Base-by-base conservation (phyloP, 2,329 filamentous ascomycete genomes). In the Eutypa lata region DNA sequence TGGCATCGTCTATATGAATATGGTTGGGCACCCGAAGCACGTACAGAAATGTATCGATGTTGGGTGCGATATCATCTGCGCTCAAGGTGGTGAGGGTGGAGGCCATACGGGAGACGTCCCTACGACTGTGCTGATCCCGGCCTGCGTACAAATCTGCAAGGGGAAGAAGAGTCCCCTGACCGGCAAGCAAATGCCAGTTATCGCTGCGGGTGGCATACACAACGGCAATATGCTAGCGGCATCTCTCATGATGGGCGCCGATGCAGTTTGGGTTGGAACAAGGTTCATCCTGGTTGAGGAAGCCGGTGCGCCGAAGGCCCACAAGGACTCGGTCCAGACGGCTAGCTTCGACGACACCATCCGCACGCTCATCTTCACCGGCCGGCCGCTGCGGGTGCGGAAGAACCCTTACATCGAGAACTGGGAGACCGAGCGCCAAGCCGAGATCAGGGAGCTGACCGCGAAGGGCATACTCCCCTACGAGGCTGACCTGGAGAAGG, bases 21-120 rank as follows among this genome's bases (percentile, higher is more conserved):
- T 99, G 94, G 92, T 99, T 71, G 94, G 94, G 62, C 94, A 99
- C 82, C 93, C 94, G 69, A 99, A 99, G 86, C 94, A 99, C 78
- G 93, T 96, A 59, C 83, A 91, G 76, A 99, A 97, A 82, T 95
- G 91, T 74, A 82, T 99, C 57, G 91, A 93, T 48, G 83, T 92
- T 54, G 94, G 92, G 61, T 90, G 87, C 64, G 94, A 99, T 75
- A 89, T 99, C 66, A 97, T 99, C 78, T 97, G 93, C 79, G 94
- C 94, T 49, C 94, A 99, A 78, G 94, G 94, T 70, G 93, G 94
- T 65, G 94, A 99, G 78, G 94, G 94, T 59, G 94, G 94, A 71
- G 94, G 94, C 62, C 92, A 97, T 80, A 97, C 91, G 14, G 94
- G 94, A 66, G 89, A 97, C 72, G 89, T 96, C 38, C 91, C 94